Evolutionary conservation across 2,329 filamentous ascomycete species (phyloP), one percentile per base, ranked within the genome.

Genomic region (Monosporascus sp.): DNA sequence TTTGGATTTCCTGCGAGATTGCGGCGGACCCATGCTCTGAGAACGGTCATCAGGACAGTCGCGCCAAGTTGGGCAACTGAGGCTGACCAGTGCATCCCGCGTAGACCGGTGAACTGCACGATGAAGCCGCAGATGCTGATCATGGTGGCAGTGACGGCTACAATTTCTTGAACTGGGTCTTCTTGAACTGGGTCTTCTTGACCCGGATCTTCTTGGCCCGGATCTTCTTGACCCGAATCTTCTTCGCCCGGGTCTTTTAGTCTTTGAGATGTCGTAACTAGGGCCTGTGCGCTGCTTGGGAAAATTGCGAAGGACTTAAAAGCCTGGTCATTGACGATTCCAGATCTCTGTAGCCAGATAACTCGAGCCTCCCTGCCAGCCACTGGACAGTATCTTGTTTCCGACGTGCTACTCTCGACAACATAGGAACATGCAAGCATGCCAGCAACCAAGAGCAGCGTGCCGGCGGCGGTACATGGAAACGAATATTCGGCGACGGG

Each of bases 351-450:
- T 0, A 72, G 46, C 67, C 66, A 71, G 4, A 66, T 43, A 3
- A 68, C 7, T 18, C 52, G 47, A 25, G 53, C 50, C 22, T 48
- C 41, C 27, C 31, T 50, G 4, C 44, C 56, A 2, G 2, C 8
- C 15, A 55, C 50, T 17, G 37, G 35, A 4, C 24, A 6, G 20
- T 44, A 44, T 3, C 11, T 49, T 0, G 43, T 53, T 54, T 72
- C 65, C 2, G 25, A 24, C 0, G 68, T 69, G 43, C 66, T 67
- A 8, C 46, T 50, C 22, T 71, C 65, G 3, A 72, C 63, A 2
- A 71, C 63, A 45, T 63, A 60, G 0, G 61, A 60, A 49, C 68
- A 72, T 1, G 69, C 38, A 0, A 68, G 38, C 39, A 72, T 57
- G 0, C 68, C 67, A 1, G 53, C 1, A 0, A 63, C 56, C 14